Base-by-base conservation (phyloP, 768 basidiomycete species). In the Mycena indigotica region DNA sequence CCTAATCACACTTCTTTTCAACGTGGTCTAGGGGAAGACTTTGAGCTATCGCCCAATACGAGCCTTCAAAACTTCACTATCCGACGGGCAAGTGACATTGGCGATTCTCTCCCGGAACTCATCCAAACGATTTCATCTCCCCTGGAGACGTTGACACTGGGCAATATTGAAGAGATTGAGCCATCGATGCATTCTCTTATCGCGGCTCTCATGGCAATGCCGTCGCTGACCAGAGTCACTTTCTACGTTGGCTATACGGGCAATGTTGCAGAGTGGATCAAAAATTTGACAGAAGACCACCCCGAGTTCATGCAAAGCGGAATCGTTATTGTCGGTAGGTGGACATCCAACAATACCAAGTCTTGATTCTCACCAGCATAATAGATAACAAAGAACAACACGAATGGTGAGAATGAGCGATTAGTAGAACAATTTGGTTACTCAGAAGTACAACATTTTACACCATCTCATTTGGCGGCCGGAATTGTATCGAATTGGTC, bases 401-500 rank as follows among this genome's bases (percentile, higher is more conserved):
- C 26, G 26, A 55, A 48, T 60, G 58, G 54, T 52, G 25, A 26
- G 24, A 28, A 12, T 12, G n/a, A n/a, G n/a, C n/a, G n/a, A n/a
- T n/a, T n/a, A n/a, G n/a, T n/a, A n/a, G n/a, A n/a, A n/a, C n/a
- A n/a, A n/a, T n/a, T n/a, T n/a, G n/a, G n/a, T n/a, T n/a, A n/a
- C n/a, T n/a, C n/a, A n/a, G n/a, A n/a, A n/a, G n/a, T n/a, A n/a
- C n/a, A n/a, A 28, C 8, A 26, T 49, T 15, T 26, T 44, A 63
- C n/a, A 55, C 62, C 25, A 48, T 48, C 30, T 48, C 55, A n/a
- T 41, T 44, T 15, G 62, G 62, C 13, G 62, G 52, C 25, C 55
- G 38, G 52, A 51, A 60, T 52, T 63, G 55, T 10, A 63, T 6
- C 3, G 62, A 56, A 12, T 59, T 65, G 28, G 72, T 68, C 55